A percentile compares a stretch with the other conserved stretches of the same genome.
Evolutionary conservation across 768 basidiomycete species (phyloP).

Genomic region (Asterophora parasitica): DNA sequence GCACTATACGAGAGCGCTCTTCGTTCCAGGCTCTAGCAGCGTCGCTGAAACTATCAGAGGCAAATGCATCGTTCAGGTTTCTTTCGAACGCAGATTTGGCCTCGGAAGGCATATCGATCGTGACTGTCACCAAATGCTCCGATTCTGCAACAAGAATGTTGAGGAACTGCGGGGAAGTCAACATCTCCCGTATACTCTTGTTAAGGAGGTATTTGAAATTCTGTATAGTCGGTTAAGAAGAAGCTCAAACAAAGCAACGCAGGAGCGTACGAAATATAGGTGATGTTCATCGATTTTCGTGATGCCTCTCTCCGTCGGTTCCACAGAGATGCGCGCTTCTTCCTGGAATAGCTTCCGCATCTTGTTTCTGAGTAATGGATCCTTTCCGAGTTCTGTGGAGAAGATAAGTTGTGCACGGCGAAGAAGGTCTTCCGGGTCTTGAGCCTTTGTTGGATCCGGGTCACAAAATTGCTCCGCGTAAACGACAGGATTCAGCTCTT

Average conservation of each 20-base stretch:
- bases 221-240: slow-evolving; percentile 35
- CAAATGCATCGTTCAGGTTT: slow-evolving; percentile 73
- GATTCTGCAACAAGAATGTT: slow-evolving; percentile 88
- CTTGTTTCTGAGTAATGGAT: slow-evolving; percentile 78
- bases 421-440: slow-evolving; percentile 63
- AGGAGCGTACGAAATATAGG: slow-evolving; percentile 56
- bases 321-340: slow-evolving; percentile 71
- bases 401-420: slow-evolving; percentile 77
- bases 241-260: background rate
- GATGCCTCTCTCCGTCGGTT: slow-evolving; percentile 84
- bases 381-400: slow-evolving; percentile 87
- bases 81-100: slow-evolving; percentile 67
- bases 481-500: slow-evolving; percentile 69
- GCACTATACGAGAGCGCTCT: slow-evolving; percentile 72
- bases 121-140: slow-evolving; percentile 79
- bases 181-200: slow-evolving; percentile 70
- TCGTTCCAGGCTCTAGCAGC: slow-evolving; percentile 89
- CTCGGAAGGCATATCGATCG: slow-evolving; percentile 61
- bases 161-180: slow-evolving; percentile 74
- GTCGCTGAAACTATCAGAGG: slow-evolving; percentile 80
- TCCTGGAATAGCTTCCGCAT: slow-evolving; percentile 72
- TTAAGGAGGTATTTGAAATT: slow-evolving; percentile 90
- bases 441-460: slow-evolving; percentile 54
- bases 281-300: slow-evolving; percentile 72
- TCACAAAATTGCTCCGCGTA: slow-evolving; percentile 87